Percentiles rank a stretch among this genome's conserved stretches.
These are phyloP conservation scores for Trichophyton mentagrophytes DNA, from an alignment of 2,329 filamentous ascomycete species.

Conservation along the genomic window DNA sequence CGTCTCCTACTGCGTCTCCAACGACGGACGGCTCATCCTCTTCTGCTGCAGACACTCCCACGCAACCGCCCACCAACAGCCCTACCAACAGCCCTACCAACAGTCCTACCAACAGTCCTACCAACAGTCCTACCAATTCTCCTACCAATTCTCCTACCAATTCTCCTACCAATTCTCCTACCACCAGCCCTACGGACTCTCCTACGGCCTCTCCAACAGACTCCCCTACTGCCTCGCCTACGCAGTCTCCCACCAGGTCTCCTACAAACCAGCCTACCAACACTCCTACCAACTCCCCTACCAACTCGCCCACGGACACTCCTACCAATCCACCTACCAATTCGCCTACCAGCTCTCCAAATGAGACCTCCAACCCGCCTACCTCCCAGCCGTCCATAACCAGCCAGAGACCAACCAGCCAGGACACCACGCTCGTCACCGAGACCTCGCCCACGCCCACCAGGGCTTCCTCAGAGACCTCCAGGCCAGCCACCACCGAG, in stretches of 20 bases:
- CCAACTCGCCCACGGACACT: background rate
- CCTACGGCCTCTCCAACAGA: background rate
- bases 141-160: background rate
- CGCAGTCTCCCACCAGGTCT: background rate
- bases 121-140: conserved; percentile 1
- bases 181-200: background rate
- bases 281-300: background rate
- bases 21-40: conserved; percentile 1
- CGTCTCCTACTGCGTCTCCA: background rate
- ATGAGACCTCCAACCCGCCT: conserved; percentile 1
- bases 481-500: background rate
- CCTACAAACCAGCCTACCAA: background rate
- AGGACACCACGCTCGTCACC: conserved; percentile 2
- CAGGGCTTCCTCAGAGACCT: background rate
- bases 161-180: background rate
- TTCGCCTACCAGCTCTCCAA: conserved; percentile 8
- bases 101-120: too few relatives aligned
- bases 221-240: background rate
- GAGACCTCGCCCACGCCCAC: conserved; percentile 5
- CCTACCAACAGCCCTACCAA: background rate
- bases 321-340: background rate
- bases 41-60: background rate
- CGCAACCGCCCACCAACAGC: background rate
- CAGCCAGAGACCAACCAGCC: conserved; percentile 9
- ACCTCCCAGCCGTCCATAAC: background rate